A percentile compares a stretch with the other conserved stretches of the same genome.
Conservation (phyloP, 2,329 filamentous ascomycete species). For the Stemphylium lycopersici region DNA sequence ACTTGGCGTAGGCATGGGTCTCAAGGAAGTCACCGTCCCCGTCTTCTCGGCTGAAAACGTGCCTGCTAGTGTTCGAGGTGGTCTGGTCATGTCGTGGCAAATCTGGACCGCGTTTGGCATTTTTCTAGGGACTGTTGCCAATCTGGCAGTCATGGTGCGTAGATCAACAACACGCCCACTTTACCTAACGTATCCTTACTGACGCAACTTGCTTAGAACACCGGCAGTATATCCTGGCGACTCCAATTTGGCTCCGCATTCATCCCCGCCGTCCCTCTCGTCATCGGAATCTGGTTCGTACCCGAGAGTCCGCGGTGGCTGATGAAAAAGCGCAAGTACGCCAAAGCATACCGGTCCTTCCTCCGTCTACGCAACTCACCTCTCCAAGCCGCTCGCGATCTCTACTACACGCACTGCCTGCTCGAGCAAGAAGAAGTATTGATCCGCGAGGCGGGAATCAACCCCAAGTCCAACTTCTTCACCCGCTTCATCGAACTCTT, state of each 20-base stretch:
- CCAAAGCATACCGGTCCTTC: constrained; percentile 49
- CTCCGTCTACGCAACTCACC: constrained; percentile 48
- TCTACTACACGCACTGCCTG: constrained; percentile 51
- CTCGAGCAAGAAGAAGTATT: constrained; percentile 45
- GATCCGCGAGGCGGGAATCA: constrained; percentile 40
- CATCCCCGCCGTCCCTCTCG: constrained; percentile 47
- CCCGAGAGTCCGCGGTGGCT: constrained; percentile 50
- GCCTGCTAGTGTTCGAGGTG: constrained; percentile 57
- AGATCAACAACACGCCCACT: too few species aligned
- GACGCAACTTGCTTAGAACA: too few species aligned
- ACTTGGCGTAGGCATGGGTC: constrained; percentile 53
- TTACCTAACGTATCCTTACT: too few species aligned
- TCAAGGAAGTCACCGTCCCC: constrained; percentile 54
- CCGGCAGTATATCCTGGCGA: constrained; percentile 47
- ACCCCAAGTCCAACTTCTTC: constrained; percentile 47
- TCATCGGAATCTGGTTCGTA: constrained; percentile 51
- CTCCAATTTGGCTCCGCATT: constrained; percentile 50
- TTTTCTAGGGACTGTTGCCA: constrained; percentile 52
- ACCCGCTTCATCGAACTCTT: constrained; percentile 63
- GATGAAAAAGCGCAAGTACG: constrained; percentile 51
- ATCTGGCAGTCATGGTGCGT: constrained; percentile 46
- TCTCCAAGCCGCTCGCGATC: constrained; percentile 51
- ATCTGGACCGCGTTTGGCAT: constrained; percentile 55
- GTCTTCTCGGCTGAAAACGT: constrained; percentile 56
- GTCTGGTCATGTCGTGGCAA: constrained; percentile 56